Evolutionary conservation across 169 alveolate species (phyloP), one percentile per base, ranked within the genome.

Genomic region (Cryptosporidium sp.): DNA sequence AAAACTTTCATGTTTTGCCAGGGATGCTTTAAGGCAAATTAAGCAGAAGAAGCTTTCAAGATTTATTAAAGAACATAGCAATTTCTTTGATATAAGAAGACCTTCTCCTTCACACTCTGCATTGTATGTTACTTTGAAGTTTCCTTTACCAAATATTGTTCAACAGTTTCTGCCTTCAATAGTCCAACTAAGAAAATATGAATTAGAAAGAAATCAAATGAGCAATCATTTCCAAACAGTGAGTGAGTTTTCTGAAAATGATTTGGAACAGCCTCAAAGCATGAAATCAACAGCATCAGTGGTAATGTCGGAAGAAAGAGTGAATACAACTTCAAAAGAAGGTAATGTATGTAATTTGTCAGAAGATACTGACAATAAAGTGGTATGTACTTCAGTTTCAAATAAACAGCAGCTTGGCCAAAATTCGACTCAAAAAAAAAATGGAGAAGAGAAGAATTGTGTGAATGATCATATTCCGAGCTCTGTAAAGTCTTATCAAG

Each of bases 41-140:
- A 80, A 80, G 39, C 89, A 80, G 14, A 80, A 80, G 74, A 80
- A 80, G 33, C 62, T 80, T 26, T 80, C 89, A 18, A 80, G 89
- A 65, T 80, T 80, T 67, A 80, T 80, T 80, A 80, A 65, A 50
- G 89, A 80, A 48, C 75, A 80, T 33, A 65, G 68, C 9, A 80
- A 55, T 31, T 80, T 80, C 55, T 80, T 80, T 80, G 89, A 80
- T 39, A 80, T 80, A 26, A 80, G 89, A 65, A 80, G 89, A 31
- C 89, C 89, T 35, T 80, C 89, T 41, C 89, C 89, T 41, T 18
- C 61, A 45, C 89, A 80, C 50, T 80, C 89, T 14, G 89, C 89
- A 18, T 65, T 80, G 59, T 80, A 80, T 50, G 89, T 80, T 37
- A 80, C 89, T 33, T 48, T 80, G 43, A 80, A 80, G 23, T 80